These are phyloP conservation scores for Gregarina niphandrodes DNA, from an alignment of 169 alveolate genomes.

Conservation along the genomic window DNA sequence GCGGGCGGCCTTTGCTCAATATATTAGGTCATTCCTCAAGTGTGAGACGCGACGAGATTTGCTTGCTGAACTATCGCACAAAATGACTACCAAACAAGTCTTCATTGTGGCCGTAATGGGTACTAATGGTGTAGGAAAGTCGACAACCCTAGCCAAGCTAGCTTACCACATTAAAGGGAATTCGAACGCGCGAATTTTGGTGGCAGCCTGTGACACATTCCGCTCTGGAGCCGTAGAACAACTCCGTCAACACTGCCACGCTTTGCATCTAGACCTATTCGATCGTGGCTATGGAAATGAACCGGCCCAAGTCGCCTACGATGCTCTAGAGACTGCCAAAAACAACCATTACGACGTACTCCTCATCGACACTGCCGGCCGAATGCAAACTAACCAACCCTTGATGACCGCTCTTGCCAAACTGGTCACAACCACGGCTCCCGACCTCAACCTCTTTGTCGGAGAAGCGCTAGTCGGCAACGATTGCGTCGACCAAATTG, in stretches of 20 bases:
- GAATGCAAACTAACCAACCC: slow-evolving; percentile 99
- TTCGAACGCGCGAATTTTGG: slow-evolving; percentile 22
- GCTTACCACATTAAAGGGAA: slow-evolving; percentile 65
- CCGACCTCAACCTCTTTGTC: slow-evolving; percentile 85
- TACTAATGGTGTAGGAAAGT: slow-evolving; percentile 99
- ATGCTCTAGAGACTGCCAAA: slow-evolving; percentile 65
- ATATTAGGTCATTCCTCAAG: no score
- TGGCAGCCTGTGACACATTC: slow-evolving; percentile 98
- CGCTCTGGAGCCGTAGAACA: slow-evolving; percentile 99
- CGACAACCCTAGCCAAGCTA: slow-evolving; percentile 92
- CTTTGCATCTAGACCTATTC: slow-evolving; percentile 74
- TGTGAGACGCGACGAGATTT: no score
- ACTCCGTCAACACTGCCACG: slow-evolving; percentile 75
- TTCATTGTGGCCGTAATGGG: slow-evolving; percentile 77
- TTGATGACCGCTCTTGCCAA: slow-evolving; percentile 89
- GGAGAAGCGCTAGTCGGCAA: slow-evolving; percentile 99
- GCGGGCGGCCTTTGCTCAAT: no score
- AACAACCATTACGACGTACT: slow-evolving; percentile 75
- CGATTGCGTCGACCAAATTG: slow-evolving; percentile 92
- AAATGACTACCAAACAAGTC: no score
- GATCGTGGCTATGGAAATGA: slow-evolving; percentile 97
- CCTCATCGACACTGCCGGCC: slow-evolving; percentile 96
- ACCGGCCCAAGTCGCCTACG: slow-evolving; percentile 81
- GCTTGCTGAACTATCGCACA: no score
- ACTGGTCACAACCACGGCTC: slow-evolving; percentile 76